Evolutionary conservation across 768 basidiomycete genomes (phyloP).

Genomic region (Amanita brunnescens): DNA sequence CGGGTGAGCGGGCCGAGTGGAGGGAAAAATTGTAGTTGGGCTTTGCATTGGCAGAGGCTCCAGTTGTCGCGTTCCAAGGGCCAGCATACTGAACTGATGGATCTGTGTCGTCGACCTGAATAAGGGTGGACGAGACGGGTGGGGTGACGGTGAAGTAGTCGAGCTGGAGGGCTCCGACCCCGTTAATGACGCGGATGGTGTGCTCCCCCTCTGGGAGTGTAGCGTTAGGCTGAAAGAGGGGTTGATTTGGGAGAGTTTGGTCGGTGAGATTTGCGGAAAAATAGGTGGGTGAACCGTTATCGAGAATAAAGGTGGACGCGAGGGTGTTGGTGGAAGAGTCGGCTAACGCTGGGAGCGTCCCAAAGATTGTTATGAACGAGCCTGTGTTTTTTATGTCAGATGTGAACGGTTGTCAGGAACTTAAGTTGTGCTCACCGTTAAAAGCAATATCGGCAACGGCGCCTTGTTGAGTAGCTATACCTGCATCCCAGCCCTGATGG

Average conservation of each 20-base stretch:
- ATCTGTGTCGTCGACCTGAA: neutral
- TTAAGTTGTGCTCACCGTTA: neutral
- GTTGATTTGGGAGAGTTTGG: neutral
- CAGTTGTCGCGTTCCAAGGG: neutral
- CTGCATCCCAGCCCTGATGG: neutral
- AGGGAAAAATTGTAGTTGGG: neutral
- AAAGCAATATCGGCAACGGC: neutral
- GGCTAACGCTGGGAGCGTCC: neutral
- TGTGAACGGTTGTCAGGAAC: neutral
- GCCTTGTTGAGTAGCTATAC: neutral
- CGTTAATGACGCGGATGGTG: neutral
- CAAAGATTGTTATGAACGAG: neutral
- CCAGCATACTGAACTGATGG: neutral
- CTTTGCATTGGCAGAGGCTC: no score
- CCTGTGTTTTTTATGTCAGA: neutral
- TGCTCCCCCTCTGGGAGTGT: neutral
- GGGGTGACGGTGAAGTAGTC: neutral
- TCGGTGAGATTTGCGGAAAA: neutral
- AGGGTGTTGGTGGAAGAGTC: no score
- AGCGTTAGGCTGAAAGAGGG: neutral
- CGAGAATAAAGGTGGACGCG: no score
- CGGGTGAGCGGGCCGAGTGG: neutral
- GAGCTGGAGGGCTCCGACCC: neutral
- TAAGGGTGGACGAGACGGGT: neutral
- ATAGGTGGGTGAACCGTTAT: neutral